Evolutionary conservation across 169 alveolate species (phyloP).

Genomic region (Eimeria falciformis): DNA sequence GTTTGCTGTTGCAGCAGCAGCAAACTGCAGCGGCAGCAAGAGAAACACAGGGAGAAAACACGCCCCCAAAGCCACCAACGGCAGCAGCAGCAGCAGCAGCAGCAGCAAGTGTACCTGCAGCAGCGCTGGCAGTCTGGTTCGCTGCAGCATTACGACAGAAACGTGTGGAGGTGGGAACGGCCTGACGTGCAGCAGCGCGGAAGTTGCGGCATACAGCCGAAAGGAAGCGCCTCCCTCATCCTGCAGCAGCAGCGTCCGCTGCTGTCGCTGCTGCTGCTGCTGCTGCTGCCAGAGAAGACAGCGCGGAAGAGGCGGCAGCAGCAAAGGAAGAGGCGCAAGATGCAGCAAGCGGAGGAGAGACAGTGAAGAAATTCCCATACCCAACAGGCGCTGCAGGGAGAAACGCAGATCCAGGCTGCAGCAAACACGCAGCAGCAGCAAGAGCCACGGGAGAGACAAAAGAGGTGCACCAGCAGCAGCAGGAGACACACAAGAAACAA

Average conservation of each 20-base stretch:
- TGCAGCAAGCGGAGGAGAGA: not conserved
- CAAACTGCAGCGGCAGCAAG: not conserved
- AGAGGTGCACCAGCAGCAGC: no score
- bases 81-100: constrained; percentile 58
- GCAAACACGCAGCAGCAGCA: not conserved
- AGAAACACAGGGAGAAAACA: not conserved
- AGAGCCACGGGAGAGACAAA: not conserved
- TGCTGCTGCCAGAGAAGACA: not conserved
- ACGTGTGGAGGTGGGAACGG: constrained; percentile 72
- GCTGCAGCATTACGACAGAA: constrained; percentile 11
- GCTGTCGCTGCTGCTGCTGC: not conserved
- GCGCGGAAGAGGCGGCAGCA: not conserved
- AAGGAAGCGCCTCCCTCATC: not conserved
- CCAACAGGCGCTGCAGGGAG: not conserved
- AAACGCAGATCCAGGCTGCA: not conserved
- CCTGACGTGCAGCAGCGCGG: constrained; percentile 25
- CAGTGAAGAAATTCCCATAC: not conserved
- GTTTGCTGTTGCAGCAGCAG: not conserved
- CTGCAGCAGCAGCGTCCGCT: not conserved
- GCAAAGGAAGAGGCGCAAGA: no score
- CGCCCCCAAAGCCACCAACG: not conserved
- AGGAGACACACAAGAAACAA: not conserved
- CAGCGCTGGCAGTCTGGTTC: constrained; percentile 52
- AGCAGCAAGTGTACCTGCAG: constrained; percentile 59
- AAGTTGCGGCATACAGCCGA: not conserved